Evolutionary conservation across 371 early-diverging fungal genomes (phyloP).

Genomic region (Apophysomyces sp.): DNA sequence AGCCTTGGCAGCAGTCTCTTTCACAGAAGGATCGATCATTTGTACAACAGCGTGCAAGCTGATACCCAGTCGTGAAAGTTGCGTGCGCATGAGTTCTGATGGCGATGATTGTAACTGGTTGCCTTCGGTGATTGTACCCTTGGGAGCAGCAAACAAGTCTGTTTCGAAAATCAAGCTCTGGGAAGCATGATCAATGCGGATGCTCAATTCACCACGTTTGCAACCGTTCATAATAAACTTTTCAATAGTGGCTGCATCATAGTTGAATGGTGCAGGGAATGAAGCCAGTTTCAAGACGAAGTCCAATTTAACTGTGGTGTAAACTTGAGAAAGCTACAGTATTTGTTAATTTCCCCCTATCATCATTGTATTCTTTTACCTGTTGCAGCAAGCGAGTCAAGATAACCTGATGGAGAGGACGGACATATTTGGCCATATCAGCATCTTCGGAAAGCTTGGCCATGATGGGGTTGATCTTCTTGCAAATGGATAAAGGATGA

Average conservation of each 20-base stretch:
- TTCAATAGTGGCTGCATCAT: conserved; percentile 88
- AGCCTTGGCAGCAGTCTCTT: conserved; percentile 62
- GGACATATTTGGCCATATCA: conserved; percentile 85
- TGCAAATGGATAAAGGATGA: conserved; percentile 97
- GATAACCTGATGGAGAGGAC: conserved; percentile 92
- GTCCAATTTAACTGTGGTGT: conserved; percentile 94
- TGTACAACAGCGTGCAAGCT: conserved; percentile 82
- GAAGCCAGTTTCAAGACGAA: conserved; percentile 86
- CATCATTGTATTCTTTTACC: not conserved
- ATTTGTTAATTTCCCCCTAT: not conserved
- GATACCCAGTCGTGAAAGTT: conserved; percentile 74
- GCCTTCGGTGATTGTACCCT: conserved; percentile 74
- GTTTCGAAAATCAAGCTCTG: conserved; percentile 90
- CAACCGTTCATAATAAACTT: conserved; percentile 97
- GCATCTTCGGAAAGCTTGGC: conserved; percentile 68
- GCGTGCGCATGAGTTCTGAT: conserved; percentile 84
- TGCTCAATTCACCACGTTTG: conserved; percentile 92
- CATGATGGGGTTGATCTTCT: conserved; percentile 89
- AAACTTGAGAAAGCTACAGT: conserved; percentile 78
- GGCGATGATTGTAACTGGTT: conserved; percentile 88
- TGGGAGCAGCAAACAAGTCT: conserved; percentile 74
- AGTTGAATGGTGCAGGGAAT: conserved; percentile 85
- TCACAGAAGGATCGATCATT: conserved; percentile 81
- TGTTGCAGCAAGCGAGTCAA: conserved; percentile 95
- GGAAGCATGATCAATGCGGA: conserved; percentile 93